A percentile compares a stretch with the other conserved stretches of the same genome.
These are phyloP conservation scores for Nigrospora sphaerica DNA, from an alignment of 2,329 filamentous ascomycete genomes.

Conservation along the genomic window DNA sequence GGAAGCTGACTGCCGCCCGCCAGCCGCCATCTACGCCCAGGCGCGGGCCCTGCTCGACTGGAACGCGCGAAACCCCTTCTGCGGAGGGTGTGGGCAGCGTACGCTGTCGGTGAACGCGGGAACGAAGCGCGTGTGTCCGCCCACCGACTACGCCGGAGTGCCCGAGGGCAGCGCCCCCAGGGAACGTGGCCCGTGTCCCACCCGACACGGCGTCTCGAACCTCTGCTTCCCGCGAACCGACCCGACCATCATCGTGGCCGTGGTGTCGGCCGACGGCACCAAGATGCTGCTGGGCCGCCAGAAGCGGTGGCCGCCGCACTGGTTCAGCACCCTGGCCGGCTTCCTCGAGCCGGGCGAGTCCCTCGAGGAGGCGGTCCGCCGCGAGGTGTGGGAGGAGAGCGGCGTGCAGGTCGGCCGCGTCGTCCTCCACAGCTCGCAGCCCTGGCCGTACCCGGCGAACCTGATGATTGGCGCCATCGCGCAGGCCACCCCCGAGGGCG, in stretches of 20 bases:
- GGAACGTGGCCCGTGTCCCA: constrained; percentile 66
- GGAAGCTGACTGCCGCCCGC: not conserved
- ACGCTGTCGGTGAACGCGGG: constrained; percentile 75
- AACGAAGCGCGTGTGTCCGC: constrained; percentile 73
- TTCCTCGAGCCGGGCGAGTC: constrained; percentile 83
- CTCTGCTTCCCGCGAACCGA: constrained; percentile 88
- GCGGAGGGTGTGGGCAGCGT: constrained; percentile 76
- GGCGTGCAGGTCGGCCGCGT: constrained; percentile 72
- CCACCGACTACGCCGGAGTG: constrained; percentile 52
- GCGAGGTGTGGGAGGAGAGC: constrained; percentile 82
- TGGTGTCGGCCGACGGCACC: constrained; percentile 73
- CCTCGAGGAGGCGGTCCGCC: constrained; percentile 74
- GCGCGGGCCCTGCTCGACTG: constrained; percentile 85
- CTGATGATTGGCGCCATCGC: constrained; percentile 85
- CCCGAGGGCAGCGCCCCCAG: constrained; percentile 30
- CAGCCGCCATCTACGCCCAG: constrained; percentile 81
- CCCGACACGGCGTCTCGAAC: constrained; percentile 81
- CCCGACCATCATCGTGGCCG: constrained; percentile 90
- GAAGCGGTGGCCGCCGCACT: constrained; percentile 74
- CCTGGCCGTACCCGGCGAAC: constrained; percentile 81
- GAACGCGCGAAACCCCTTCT: constrained; percentile 90
- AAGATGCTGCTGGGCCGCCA: constrained; percentile 78
- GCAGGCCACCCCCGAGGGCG: constrained; percentile 71
- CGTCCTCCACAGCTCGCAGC: constrained; percentile 75
- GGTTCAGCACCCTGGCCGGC: constrained; percentile 84